Conservation (phyloP, 2,329 filamentous ascomycete species). For the Aspergillus sp. region DNA sequence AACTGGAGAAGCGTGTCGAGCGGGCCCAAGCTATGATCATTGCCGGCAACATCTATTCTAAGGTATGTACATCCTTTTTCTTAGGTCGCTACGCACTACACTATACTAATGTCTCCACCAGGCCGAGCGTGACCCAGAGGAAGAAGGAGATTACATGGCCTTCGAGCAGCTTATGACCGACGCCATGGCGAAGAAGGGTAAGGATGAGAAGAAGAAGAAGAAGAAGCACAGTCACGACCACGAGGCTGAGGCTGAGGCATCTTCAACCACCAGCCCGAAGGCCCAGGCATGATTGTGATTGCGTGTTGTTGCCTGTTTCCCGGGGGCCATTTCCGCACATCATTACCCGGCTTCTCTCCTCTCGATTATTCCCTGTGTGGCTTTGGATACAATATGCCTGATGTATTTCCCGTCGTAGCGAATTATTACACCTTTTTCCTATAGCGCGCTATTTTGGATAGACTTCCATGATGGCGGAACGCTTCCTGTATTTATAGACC, state of each 20-base stretch:
- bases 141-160: constrained; percentile 97
- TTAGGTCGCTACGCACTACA: neutral
- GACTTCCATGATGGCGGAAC: neutral
- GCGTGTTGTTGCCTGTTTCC: neutral
- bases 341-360: neutral
- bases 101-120: constrained; percentile 40
- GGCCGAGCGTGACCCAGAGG: constrained; percentile 86
- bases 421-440: neutral
- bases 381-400: constrained; percentile 11
- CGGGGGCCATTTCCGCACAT: neutral
- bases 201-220: constrained; percentile 70
- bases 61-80: constrained; percentile 55
- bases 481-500: constrained; percentile 3
- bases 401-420: constrained; percentile 9
- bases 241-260: constrained; percentile 10
- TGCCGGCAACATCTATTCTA: constrained; percentile 83
- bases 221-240: constrained; percentile 37
- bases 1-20: constrained; percentile 81
- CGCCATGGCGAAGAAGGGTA: constrained; percentile 90
- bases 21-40: constrained; percentile 86
- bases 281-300: constrained; percentile 5
- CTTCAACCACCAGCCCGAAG: constrained; percentile 8
- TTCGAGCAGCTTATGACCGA: constrained; percentile 98
- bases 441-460: constrained; percentile 1
- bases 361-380: neutral